phyloP scores from a whole-genome alignment of 495 filamentous ascomycete species.

The Penicillium odoratum region DNA sequence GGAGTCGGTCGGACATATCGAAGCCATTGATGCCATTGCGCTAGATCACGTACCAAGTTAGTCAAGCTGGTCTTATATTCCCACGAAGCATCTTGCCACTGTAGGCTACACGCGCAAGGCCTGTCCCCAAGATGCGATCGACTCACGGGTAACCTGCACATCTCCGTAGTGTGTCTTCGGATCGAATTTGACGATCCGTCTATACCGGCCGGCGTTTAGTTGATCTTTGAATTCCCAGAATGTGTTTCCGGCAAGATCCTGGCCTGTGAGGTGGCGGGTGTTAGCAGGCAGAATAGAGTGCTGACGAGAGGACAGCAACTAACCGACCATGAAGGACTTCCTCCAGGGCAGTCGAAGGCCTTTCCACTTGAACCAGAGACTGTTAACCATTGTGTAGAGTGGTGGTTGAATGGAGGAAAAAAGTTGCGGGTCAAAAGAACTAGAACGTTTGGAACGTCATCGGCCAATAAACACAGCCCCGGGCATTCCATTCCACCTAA shows the following conservation, averaged over 20 bases:
- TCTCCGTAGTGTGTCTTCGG: conserved; percentile 64
- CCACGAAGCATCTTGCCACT: not conserved
- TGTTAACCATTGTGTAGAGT: conserved; percentile 37
- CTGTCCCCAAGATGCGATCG: conserved; percentile 1
- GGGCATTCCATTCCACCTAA: conserved; percentile 27
- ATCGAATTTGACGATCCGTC: conserved; percentile 69
- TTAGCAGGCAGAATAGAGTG: conserved; percentile 17
- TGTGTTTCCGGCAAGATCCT: conserved; percentile 85
- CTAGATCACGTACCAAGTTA: conserved; percentile 38
- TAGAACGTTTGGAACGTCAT: conserved; percentile 33
- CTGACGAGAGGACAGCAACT: conserved; percentile 22
- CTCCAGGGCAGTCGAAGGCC: conserved; percentile 83
- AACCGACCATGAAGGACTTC: conserved; percentile 75
- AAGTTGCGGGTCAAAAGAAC: conserved; percentile 14
- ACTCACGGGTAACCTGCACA: conserved; percentile 60
- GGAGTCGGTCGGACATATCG: conserved; percentile 72
- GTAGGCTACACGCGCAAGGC: not conserved
- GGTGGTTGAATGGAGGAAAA: conserved; percentile 16
- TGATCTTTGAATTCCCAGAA: conserved; percentile 88
- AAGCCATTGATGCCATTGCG: conserved; percentile 97
- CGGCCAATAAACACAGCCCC: conserved; percentile 28
- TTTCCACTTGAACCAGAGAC: conserved; percentile 85
- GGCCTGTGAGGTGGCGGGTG: conserved; percentile 51
- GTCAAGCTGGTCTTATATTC: not conserved
- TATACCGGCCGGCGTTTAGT: conserved; percentile 52